phyloP scores from a whole-genome alignment of 2,329 filamentous ascomycete genomes.

The Claviceps arundinis region DNA sequence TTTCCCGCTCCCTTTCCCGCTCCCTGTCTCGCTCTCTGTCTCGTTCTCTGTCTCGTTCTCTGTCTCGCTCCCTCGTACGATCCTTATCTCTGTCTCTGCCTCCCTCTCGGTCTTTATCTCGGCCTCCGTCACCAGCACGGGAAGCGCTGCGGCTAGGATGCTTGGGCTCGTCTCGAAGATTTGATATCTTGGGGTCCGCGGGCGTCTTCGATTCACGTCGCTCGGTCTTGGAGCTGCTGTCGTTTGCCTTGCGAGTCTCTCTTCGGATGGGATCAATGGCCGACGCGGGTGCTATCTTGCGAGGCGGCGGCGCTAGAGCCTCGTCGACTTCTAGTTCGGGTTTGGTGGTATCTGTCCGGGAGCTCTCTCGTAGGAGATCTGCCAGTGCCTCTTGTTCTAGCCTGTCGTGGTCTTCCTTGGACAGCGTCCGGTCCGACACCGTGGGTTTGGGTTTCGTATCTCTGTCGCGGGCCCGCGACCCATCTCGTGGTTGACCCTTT shows the following conservation, averaged over 20 bases:
- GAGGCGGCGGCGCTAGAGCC: constrained; percentile 40
- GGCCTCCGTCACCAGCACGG: constrained; percentile 9
- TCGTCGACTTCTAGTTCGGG: constrained; percentile 44
- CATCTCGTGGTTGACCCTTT: constrained; percentile 19
- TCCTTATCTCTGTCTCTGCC: background rate
- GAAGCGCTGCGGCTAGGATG: constrained; percentile 21
- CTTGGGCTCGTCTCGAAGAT: constrained; percentile 15
- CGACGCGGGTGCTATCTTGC: constrained; percentile 38
- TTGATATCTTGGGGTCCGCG: constrained; percentile 14
- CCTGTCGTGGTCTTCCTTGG: constrained; percentile 43
- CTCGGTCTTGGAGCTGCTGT: constrained; percentile 20
- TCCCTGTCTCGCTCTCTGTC: background rate
- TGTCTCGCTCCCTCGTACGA: background rate
- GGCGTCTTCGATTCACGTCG: constrained; percentile 18
- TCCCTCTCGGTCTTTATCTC: background rate
- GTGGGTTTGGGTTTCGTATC: constrained; percentile 24
- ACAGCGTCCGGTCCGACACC: constrained; percentile 34
- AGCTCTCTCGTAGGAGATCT: constrained; percentile 46
- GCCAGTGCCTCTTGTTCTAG: constrained; percentile 45
- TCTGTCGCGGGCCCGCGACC: constrained; percentile 18
- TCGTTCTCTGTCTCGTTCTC: no score
- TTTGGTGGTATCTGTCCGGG: constrained; percentile 31
- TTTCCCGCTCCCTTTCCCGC: background rate
- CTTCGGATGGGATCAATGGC: constrained; percentile 43
- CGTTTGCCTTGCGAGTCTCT: constrained; percentile 27